A percentile compares a stretch with the other conserved stretches of the same genome.
Evolutionary conservation across 805 yeast genomes (phyloP).

Genomic region (Zygoascus biomembranicola): DNA sequence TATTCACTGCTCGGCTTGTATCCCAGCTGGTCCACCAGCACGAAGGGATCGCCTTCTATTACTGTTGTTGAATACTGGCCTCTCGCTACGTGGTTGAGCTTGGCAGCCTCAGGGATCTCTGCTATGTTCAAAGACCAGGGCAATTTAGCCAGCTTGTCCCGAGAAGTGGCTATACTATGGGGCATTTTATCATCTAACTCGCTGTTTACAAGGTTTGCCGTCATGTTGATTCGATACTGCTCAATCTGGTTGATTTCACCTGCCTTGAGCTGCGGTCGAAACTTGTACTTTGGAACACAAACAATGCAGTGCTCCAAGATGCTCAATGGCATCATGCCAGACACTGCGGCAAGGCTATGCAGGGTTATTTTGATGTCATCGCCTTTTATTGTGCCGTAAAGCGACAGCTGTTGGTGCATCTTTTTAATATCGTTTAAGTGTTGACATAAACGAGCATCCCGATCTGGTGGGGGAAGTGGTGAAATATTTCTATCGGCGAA

Average conservation of each 20-base stretch:
- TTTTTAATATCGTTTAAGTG: not conserved
- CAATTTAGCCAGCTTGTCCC: slow-evolving; percentile 6
- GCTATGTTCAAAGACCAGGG: slow-evolving; percentile 25
- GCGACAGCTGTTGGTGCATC: slow-evolving; percentile 32
- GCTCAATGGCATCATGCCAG: slow-evolving; percentile 29
- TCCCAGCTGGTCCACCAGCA: slow-evolving; percentile 55
- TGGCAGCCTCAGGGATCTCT: slow-evolving; percentile 32
- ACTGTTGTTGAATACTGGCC: slow-evolving; percentile 50
- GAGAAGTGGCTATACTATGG: slow-evolving; percentile 5
- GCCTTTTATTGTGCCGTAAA: slow-evolving; percentile 25
- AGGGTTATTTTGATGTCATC: slow-evolving; percentile 25
- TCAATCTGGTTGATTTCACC: slow-evolving; percentile 28
- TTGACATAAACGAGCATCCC: not conserved
- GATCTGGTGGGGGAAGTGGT: not conserved
- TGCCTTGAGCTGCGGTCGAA: slow-evolving; percentile 23
- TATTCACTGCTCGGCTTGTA: slow-evolving; percentile 56
- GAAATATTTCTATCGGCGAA: not conserved
- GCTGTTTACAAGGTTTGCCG: slow-evolving; percentile 4
- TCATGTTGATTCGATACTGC: slow-evolving; percentile 26
- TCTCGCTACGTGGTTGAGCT: slow-evolving; percentile 49
- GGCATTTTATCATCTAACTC: slow-evolving; percentile 1
- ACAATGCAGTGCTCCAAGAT: slow-evolving; percentile 23
- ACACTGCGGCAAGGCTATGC: slow-evolving; percentile 27
- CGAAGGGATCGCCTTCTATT: slow-evolving; percentile 28
- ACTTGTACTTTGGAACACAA: slow-evolving; percentile 27